Evolutionary conservation across 2,329 filamentous ascomycete genomes (phyloP), one percentile per base, ranked within the genome.

Genomic region (Fusarium mangiferae): DNA sequence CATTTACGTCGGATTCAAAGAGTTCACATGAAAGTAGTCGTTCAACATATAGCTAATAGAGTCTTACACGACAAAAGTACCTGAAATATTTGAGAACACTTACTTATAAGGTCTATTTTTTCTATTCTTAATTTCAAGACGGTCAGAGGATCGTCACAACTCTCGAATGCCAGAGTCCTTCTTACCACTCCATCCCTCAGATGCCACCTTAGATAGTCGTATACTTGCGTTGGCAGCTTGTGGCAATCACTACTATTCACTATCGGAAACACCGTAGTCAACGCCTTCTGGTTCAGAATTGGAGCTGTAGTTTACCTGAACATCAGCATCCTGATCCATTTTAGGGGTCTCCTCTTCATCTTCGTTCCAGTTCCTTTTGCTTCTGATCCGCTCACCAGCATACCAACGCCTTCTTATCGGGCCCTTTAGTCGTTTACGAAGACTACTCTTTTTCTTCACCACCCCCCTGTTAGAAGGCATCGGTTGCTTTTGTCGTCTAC

Each of bases 11-110:
- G 6, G 22, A 42, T n/a, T 10, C 4, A 15, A 15, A n/a, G 22
- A 42, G 39, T n/a, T 42, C 30, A 33, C 28, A 28, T 28, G 28
- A 28, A 28, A 28, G 3, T 7, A 28, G 8, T 28, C 9, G 28
- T 28, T 28, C 28, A 28, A 28, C 9, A 9, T 10, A 28, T 28
- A 3, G 8, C 39, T 3, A 15, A n/a, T 7, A 10, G n/a, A 9
- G n/a, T 6, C 7, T 42, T 11, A n/a, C 12, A 42, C 4, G 5
- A 39, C 7, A 39, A 12, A 41, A 14, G 13, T 22, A 3, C 20
- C 7, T 22, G 3, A 8, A 6, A n/a, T 11, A 8, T 42, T 6
- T n/a, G 3, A 24, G 5, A 11, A 7, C 4, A 24, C 0, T 7
- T 42, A 1, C 13, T 18, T 26, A 17, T 0, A 18, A 13, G 9